These are phyloP conservation scores for Suillus variegatus DNA, from an alignment of 768 basidiomycete species.

Conservation along the genomic window DNA sequence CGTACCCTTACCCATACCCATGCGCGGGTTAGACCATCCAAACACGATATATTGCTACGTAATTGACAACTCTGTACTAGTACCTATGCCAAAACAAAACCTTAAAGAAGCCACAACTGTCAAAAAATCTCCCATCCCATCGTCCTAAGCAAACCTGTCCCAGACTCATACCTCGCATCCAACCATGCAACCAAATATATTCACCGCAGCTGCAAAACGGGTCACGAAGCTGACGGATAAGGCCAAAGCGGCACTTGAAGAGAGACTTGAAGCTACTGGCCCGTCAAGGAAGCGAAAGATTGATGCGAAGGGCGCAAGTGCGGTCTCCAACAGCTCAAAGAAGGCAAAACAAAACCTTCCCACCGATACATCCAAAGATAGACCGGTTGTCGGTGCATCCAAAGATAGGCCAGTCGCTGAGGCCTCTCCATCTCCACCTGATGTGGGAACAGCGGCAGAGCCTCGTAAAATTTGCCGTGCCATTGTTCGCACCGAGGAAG, in stretches of 20 bases:
- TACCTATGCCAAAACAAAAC: neutral
- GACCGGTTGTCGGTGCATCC: no score
- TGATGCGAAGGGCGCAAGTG: neutral
- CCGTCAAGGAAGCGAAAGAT: neutral
- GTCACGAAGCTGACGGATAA: neutral
- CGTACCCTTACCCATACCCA: neutral
- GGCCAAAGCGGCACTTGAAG: neutral
- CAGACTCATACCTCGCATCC: neutral
- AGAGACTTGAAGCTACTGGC: no score
- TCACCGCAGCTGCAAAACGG: neutral
- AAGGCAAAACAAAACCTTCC: neutral
- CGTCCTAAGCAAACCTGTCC: neutral
- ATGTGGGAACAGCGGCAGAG: no score
- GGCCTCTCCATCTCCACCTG: no score
- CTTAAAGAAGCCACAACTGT: constrained; percentile 1
- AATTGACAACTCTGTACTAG: neutral
- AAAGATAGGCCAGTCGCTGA: no score
- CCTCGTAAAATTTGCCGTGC: no score
- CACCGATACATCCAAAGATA: neutral
- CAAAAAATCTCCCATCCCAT: neutral
- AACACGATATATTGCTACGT: neutral
- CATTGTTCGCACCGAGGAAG: no score
- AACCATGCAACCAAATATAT: constrained; percentile 1
- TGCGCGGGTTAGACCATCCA: neutral
- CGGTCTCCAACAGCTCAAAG: neutral